Evolutionary conservation across 306 rosid species (phyloP).

Genomic region (Inga oerstediana): DNA sequence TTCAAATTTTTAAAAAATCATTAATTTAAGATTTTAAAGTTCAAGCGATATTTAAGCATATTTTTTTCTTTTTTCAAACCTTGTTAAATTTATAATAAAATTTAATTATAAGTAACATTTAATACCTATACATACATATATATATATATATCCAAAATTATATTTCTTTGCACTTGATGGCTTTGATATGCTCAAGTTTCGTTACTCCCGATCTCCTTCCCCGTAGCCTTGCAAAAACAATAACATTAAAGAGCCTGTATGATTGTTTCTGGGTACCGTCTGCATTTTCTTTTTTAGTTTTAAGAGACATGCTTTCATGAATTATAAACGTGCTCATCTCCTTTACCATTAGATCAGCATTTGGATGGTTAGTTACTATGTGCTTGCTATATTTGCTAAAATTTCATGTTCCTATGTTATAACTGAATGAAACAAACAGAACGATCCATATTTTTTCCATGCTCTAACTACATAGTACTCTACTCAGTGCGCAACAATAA

Average conservation of each 20-base stretch:
- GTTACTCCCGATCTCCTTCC: constrained; percentile 40
- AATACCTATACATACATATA: too few relatives aligned
- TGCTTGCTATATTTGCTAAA: neutral
- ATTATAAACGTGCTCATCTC: constrained; percentile 30
- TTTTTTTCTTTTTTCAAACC: too few relatives aligned
- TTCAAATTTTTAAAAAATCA: too few relatives aligned
- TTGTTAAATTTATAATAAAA: too few relatives aligned
- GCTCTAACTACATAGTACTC: neutral
- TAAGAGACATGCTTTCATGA: neutral
- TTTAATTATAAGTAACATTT: too few relatives aligned
- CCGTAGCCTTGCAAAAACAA: constrained; percentile 24
- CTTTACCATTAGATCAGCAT: constrained; percentile 18
- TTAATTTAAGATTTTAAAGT: too few relatives aligned
- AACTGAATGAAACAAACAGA: neutral
- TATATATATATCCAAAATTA: constrained; percentile 7
- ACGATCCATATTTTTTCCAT: neutral
- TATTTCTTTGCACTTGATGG: constrained; percentile 24
- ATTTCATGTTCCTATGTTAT: neutral
- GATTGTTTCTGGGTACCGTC: constrained; percentile 9
- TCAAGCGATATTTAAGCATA: too few relatives aligned
- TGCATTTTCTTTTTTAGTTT: neutral
- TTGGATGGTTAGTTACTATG: neutral
- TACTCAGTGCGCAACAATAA: neutral
- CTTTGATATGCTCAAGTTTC: constrained; percentile 28
- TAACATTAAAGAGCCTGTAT: constrained; percentile 33